Evolutionary conservation across 208 protist species (phyloP).

Genomic region (Blastocrithidia nonstop): DNA sequence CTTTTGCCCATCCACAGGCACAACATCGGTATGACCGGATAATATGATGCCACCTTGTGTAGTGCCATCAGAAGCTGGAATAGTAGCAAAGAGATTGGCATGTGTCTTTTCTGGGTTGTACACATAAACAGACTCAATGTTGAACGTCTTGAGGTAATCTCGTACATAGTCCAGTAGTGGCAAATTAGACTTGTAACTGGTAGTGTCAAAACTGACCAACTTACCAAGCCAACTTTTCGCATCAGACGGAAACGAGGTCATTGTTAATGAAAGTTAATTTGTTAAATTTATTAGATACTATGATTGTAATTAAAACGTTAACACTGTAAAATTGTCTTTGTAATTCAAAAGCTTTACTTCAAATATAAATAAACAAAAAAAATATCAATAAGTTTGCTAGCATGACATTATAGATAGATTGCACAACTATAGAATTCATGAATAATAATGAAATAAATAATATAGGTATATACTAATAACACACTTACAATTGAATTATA

Average conservation of each 20-base stretch:
- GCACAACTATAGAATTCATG: slow-evolving; percentile 17
- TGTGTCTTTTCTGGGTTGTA: too few relatives aligned
- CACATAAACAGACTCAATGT: too few relatives aligned
- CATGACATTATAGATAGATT: slow-evolving; percentile 8
- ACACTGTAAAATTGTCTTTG: background rate
- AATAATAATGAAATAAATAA: slow-evolving; percentile 14
- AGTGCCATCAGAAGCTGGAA: slow-evolving; percentile 8
- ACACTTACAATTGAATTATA: slow-evolving; percentile 15
- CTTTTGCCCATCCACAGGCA: slow-evolving; percentile 50
- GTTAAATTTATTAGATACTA: background rate
- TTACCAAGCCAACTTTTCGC: background rate
- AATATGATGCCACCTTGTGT: slow-evolving; percentile 33
- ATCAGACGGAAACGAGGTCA: background rate
- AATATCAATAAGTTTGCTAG: background rate
- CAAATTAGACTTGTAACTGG: background rate
- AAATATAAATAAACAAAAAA: background rate
- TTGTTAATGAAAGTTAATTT: slow-evolving; percentile 1
- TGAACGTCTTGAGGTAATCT: background rate
- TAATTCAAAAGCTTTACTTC: background rate
- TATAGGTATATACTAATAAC: slow-evolving; percentile 15
- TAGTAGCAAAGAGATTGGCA: slow-evolving; percentile 1
- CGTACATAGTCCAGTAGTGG: background rate
- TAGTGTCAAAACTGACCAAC: background rate
- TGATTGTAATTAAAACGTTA: background rate
- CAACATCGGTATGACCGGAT: slow-evolving; percentile 49